Base-by-base conservation (phyloP, 1,139 yeast genomes). In the Saccharomyces hybrid region DNA sequence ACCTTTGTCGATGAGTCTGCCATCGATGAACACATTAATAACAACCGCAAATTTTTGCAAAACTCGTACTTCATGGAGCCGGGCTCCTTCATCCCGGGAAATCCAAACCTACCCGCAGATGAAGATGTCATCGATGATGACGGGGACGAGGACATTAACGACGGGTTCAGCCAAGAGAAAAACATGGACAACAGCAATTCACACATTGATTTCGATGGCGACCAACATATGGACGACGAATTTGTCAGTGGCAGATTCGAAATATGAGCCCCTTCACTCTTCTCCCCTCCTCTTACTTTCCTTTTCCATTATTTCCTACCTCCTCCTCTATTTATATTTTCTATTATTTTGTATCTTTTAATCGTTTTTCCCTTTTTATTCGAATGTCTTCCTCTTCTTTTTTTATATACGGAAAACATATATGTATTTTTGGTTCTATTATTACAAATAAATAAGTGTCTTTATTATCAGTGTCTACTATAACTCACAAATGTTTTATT, bases 1-100 rank as follows among this genome's bases (percentile, higher is more conserved):
- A 91, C 98, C 0, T 93, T 88, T 71, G 97, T 93, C 50, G 97
- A 90, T 68, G 97, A 88, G 62, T 86, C 95, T n/a, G 81, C 95
- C 27, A 84, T 91, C 78, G 96, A 89, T 64, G 96, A 89, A 63
- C 89, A 86, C 69, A 85, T 86, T 63, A 73, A 73, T 51, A 67
- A 60, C 56, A 64, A 63, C 52, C 63, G 72, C 42, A 67, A 67
- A 52, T 61, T 67, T 54, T 52, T 69, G 48, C 71, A 69, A 57
- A 67, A 65, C 54, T 70, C 72, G 4, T 66, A 67, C 49, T 69
- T 60, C 52, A 67, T 70, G 70, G 84, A 81, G 54, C 82, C 82
- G 21, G 90, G 90, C 4, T 84, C 90, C 2, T 81, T 86, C 62
- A 83, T 86, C 49, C 88, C 89, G 4, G 89, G 90, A 3, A 82